Evolutionary conservation across 2,329 filamentous ascomycete genomes (phyloP), one percentile per base, ranked within the genome.

Genomic region (Exophiala alcalophila): DNA sequence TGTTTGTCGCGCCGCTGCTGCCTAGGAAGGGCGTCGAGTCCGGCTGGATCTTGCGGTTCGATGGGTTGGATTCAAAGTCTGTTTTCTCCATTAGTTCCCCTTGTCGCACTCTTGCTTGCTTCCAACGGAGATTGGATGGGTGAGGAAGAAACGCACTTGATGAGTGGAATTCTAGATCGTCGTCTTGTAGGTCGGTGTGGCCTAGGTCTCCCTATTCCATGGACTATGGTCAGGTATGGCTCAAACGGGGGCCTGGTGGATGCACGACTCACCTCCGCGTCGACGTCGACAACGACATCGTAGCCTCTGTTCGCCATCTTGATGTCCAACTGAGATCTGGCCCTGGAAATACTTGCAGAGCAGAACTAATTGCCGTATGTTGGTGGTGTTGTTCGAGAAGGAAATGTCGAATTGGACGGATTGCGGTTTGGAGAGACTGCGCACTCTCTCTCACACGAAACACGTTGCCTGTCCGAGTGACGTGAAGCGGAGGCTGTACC

Each of bases 161-260:
- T 62, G 82, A 86, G 76, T 98, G 92, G 73, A 98, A 98, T 77
- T 97, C 92, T 65, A 98, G 89, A 69, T 97, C 53, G 41, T 57
- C 92, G 67, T 96, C 91, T 74, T 96, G 89, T 16, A 98, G 84
- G 67, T 98, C 92, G 44, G 92, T 98, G 70, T 96, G 90, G 60
- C 92, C 92, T 63, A 98, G 82, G 69, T 98, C 92, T 61, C 91
- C 91, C 90, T 97, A 5, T 10, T 38, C 14, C 12, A 21, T 29
- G 15, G n/a, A n/a, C n/a, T 21, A 11, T 31, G 23, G 14, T 24
- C 33, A 20, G n/a, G n/a, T n/a, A n/a, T n/a, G n/a, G n/a, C n/a
- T n/a, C n/a, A n/a, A n/a, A 20, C 24, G 38, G 21, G 30, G 11
- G n/a, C 27, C 28, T 29, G 19, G 21, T 26, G 26, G 31, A 37